Evolutionary conservation across 2,329 filamentous ascomycete genomes (phyloP), one percentile per base, ranked within the genome.

Genomic region (Aspergillus fructus): DNA sequence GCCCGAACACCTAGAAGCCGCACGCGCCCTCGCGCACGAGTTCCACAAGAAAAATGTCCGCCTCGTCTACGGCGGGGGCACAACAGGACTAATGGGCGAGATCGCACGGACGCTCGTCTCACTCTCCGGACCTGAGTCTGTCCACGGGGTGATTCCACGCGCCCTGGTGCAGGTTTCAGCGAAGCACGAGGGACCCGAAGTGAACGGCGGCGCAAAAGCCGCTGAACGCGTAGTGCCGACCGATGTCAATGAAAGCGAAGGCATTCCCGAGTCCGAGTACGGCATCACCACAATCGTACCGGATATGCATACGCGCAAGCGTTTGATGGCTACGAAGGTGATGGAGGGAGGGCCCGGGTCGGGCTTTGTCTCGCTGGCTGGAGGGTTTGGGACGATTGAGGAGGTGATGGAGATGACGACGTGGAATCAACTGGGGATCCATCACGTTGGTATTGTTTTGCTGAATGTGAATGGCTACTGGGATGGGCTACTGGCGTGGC

Each of bases 391-490:
- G 19, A 99, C 94, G 2, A 83, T 97, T 71, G 94, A 99, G 79
- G 94, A 99, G 80, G 81, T 97, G 59, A 93, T 97, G 81, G 94
- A 99, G 81, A 83, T 99, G 71, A 92, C 96, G 30, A 80, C 77
- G 3, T 99, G 94, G 93, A 97, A 97, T 75, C 94, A 97, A 78
- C 78, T 99, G 50, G 93, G 94, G 1, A 97, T 99, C 64, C 94
- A 97, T 76, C 82, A 82, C 66, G 81, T 83, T 49, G 90, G 89
- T 3, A 87, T 97, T 46, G 87, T 93, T 53, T 79, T 97, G 49
- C 85, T 90, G 65, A 97, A 97, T 73, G 83, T 97, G 24, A 87
- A 93, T 54, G 91, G 92, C 0, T 97, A 96, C 76, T 99, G 93
- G 85, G 89, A 96, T 73, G 92, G 92, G 0, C 78, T 99, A 61